Base-by-base conservation (phyloP, 2,329 filamentous ascomycete species). In the Claviceps africana region DNA sequence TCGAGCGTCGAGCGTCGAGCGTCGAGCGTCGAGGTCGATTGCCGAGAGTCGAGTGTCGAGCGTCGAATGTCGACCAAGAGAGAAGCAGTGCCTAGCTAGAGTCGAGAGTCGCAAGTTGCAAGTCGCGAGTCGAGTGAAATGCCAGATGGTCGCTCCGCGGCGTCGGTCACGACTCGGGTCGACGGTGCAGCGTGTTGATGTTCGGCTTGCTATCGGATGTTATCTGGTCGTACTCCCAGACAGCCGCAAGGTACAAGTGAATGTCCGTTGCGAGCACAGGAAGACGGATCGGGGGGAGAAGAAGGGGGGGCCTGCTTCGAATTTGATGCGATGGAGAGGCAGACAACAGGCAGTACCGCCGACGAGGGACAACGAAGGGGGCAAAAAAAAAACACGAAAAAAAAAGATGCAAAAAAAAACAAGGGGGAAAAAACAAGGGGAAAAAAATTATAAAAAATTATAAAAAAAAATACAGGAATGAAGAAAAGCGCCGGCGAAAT, bases 161-260 rank as follows among this genome's bases (percentile, higher is more conserved):
- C 30, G 42, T 47, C 43, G 6, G 25, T 13, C 37, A 25, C 19
- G 44, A 53, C 35, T 53, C 52, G 51, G 47, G 30, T 39, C 15
- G n/a, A 43, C n/a, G n/a, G n/a, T n/a, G n/a, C n/a, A n/a, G n/a
- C n/a, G n/a, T n/a, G n/a, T n/a, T n/a, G n/a, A n/a, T n/a, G n/a
- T n/a, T n/a, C n/a, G n/a, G n/a, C n/a, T n/a, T n/a, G 10, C 22
- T 37, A 31, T 47, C 31, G 25, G 28, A 9, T 30, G 15, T n/a
- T 31, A 19, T 47, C 31, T 25, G 43, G 56, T 60, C 55, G 55
- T 59, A 44, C 50, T 49, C 40, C 13, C 25, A 43, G 7, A 35
- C n/a, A 43, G 60, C 67, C 70, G 69, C 68, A 73, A 69, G 72
- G 71, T 69, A 67, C 72, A 74, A 74, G 68, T 71, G 63, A 74